phyloP scores from a whole-genome alignment of 306 rosid genomes.

The Elaeagnus macrophylla region DNA sequence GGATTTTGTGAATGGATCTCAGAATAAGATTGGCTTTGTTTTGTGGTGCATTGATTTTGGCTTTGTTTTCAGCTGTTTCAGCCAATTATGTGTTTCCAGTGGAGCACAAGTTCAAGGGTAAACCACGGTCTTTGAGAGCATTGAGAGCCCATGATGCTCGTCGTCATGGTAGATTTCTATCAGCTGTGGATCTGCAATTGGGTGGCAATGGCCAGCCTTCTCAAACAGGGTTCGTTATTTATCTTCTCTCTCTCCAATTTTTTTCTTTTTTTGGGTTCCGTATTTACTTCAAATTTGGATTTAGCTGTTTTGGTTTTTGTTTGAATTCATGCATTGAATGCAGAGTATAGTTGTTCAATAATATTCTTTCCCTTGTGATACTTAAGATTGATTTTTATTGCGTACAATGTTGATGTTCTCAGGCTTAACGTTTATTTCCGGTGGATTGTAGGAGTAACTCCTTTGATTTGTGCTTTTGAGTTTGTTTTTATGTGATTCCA shows the following conservation, averaged over 20 bases:
- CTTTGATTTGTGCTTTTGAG: no score
- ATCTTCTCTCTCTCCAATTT: no score
- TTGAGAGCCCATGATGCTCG: constrained; percentile 58
- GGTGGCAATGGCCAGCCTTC: constrained; percentile 79
- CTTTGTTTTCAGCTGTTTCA: constrained; percentile 17
- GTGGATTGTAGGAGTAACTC: constrained; percentile 4
- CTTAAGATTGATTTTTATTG: not conserved
- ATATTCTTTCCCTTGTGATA: not conserved
- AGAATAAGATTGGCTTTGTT: constrained; percentile 13
- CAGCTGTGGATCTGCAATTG: constrained; percentile 50
- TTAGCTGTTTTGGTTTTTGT: not conserved
- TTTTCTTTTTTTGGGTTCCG: no score
- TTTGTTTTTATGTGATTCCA: no score
- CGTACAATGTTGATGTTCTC: no score
- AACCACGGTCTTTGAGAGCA: constrained; percentile 22
- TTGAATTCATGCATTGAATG: not conserved
- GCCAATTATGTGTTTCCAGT: constrained; percentile 51
- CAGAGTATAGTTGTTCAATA: not conserved
- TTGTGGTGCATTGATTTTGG: constrained; percentile 16
- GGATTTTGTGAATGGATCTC: constrained; percentile 14
- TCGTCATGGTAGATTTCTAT: constrained; percentile 65
- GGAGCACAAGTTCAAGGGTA: constrained; percentile 52
- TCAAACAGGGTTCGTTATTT: constrained; percentile 44
- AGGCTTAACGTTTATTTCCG: no score
- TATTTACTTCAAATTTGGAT: not conserved